Evolutionary conservation across 2,329 filamentous ascomycete species (phyloP), one percentile per base, ranked within the genome.

Genomic region (Lojkania enalia): DNA sequence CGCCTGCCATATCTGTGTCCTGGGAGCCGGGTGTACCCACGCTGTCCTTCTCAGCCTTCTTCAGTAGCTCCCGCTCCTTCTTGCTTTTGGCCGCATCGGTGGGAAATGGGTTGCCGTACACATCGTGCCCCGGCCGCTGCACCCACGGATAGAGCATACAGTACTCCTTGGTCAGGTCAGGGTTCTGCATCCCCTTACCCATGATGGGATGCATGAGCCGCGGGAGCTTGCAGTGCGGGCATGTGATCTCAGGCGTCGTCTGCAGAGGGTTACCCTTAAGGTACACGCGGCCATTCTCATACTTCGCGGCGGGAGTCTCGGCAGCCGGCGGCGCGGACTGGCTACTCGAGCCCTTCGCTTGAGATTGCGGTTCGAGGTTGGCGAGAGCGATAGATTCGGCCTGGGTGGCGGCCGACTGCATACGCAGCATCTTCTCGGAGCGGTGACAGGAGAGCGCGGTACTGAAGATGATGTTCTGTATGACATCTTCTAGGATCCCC

Each of bases 71-170:
- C 74, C 84, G 83, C 66, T 85, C 86, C 77, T 88, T 90, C 79
- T 71, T 78, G 56, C 86, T 90, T 75, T 87, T 88, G 48, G 86
- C 87, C 48, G 86, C 80, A 16, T 86, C 85, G 14, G 83, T 84
- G 12, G 88, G 84, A 79, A 88, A 91, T 20, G 86, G 88, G 69
- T 90, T 88, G 39, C 86, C 87, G 69, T 90, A 90, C 53, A 91
- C 88, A 68, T 92, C 87, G 71, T 84, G 87, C 48, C 86, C 86
- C 2, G 83, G 77, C 64, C 87, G 85, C 55, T 88, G 82, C 49
- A 89, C 87, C 74, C 86, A 91, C 0, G 87, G 87, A 49, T 86
- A 83, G 54, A 84, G 84, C 70, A 88, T 88, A 78, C 88, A 92
- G 75, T 90, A 91, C 55, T 85, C 82, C 42, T 69, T 69, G 14